These are phyloP conservation scores for Backusella circina DNA, from an alignment of 192 early-diverging fungal genomes.

Conservation along the genomic window DNA sequence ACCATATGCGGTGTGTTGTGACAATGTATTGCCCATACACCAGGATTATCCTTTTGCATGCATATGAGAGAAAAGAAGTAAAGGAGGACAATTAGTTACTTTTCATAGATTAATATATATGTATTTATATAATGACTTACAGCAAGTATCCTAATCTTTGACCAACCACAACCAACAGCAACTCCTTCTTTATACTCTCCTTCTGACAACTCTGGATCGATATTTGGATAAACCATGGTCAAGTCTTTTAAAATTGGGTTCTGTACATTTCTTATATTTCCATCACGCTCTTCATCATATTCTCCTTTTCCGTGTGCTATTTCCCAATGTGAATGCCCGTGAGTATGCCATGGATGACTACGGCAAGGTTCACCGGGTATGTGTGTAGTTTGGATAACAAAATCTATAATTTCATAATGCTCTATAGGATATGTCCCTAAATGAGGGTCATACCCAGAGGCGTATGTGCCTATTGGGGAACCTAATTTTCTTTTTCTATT, in stretches of 20 bases:
- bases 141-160: conserved; percentile 24
- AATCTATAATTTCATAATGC: conserved; percentile 27
- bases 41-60: conserved; percentile 28
- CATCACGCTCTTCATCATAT: conserved; percentile 13
- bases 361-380: conserved; percentile 12
- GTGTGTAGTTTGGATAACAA: conserved; percentile 29
- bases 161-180: conserved; percentile 25
- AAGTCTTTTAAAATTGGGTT: conserved; percentile 14
- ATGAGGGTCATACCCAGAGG: conserved; percentile 22
- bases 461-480: background rate
- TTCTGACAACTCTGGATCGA: conserved; percentile 10
- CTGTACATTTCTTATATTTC: background rate
- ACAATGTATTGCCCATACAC: conserved; percentile 32
- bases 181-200: background rate
- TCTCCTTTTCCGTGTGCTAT: conserved; percentile 29
- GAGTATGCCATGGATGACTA: conserved; percentile 35
- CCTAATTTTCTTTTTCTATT: background rate
- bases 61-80: background rate
- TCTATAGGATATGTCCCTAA: conserved; percentile 26
- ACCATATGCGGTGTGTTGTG: conserved; percentile 37
- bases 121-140: conserved; percentile 9
- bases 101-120: background rate
- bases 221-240: conserved; percentile 20
- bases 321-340: conserved; percentile 34
- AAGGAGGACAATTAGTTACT: background rate